Evolutionary conservation across 2,329 filamentous ascomycete genomes (phyloP), one percentile per base, ranked within the genome.

Genomic region (Beauveria brongniartii): DNA sequence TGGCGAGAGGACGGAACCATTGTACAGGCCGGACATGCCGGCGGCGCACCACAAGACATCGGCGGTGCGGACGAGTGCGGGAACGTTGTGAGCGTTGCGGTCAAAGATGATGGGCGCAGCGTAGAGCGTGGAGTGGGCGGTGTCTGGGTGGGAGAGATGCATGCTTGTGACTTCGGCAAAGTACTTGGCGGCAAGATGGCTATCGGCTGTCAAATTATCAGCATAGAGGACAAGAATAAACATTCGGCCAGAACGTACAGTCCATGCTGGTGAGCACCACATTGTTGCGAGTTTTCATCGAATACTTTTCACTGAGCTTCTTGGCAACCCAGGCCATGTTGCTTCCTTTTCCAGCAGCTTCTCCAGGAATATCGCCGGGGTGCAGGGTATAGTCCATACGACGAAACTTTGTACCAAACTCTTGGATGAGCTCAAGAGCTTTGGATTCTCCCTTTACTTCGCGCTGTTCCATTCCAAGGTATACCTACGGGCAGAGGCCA

Each of bases 271-370:
- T 90, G 61, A 90, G 77, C 53, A 90, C 80, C 5, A 89, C 82
- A 68, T 89, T 81, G 65, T 81, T 82, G 63, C 84, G 78, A 65
- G 74, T 67, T 8, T 69, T 70, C 61, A 81, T 74, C 5, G 78
- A 70, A 66, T 89, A 88, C 67, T 80, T 84, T 67, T 81, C 80
- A 69, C 84, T 86, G 56, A 87, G 77, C 70, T 86, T 84, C 64
- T 82, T 81, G 10, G 86, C 87, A 20, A 86, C 86, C 85, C 87
- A 91, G 56, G 83, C 82, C 63, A 88, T 80, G 71, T 91, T 91
- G 75, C 87, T 90, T 64, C 88, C 88, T 69, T 91, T 91, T 62
- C 88, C 88, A 59, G 87, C 85, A 55, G 87, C 82, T 69, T 91
- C 88, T 14, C 85, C 84, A 3, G 82, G 80, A 56, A 90, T 82